Percentiles rank a stretch among this genome's conserved stretches.
Conservation (phyloP, 345 rosid genomes). For the Euphorbia peplus region DNA sequence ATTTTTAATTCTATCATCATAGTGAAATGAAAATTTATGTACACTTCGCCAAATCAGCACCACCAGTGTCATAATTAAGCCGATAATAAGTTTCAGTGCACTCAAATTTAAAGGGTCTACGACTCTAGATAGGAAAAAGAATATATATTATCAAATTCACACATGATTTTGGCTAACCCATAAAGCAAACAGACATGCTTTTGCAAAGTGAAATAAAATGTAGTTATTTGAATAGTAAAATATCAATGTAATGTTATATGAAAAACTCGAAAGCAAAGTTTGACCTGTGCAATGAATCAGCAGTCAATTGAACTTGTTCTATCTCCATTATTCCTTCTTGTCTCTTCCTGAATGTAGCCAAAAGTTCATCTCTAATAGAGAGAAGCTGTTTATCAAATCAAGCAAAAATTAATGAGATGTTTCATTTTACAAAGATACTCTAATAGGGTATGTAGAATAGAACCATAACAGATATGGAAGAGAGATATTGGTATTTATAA, state of each 20-base stretch:
- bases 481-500: neutral
- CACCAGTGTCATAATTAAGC: too few relatives aligned
- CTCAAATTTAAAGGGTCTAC: too few relatives aligned
- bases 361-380: slow-evolving; percentile 88
- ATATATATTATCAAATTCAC: too few relatives aligned
- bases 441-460: neutral
- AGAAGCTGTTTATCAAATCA: slow-evolving; percentile 52
- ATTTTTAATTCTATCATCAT: neutral
- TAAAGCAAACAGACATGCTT: too few relatives aligned
- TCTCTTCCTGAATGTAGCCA: slow-evolving; percentile 92
- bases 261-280: slow-evolving; percentile 7
- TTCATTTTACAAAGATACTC: neutral
- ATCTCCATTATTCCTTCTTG: slow-evolving; percentile 86
- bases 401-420: slow-evolving; percentile 9
- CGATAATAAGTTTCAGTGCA: neutral
- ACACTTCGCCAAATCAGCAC: neutral
- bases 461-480: neutral
- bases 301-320: slow-evolving; percentile 84
- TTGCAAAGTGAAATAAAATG: neutral
- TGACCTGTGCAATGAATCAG: slow-evolving; percentile 80
- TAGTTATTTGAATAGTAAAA: neutral
- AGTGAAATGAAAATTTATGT: neutral
- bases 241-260: neutral
- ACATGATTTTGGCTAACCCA: neutral
- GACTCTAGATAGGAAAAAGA: too few relatives aligned